Base-by-base conservation (phyloP, 2,329 filamentous ascomycete species). In the Pseudogymnoascus sp. region DNA sequence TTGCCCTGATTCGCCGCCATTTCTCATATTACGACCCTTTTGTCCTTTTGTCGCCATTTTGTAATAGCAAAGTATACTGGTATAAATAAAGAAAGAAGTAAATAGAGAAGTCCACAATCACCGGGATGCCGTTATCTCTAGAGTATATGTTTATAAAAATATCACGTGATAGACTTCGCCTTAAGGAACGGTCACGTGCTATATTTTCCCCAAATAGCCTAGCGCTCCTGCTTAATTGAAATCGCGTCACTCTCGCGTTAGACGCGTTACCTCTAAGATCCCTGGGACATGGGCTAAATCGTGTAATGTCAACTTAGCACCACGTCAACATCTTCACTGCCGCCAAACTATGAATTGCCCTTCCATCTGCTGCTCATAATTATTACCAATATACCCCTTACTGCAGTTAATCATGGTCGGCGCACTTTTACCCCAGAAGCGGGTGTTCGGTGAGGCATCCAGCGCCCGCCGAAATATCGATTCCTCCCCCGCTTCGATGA, bases 371-470 rank as follows among this genome's bases (percentile, higher is more conserved):
- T 33, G 48, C 15, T 55, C 29, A 18, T 55, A 55, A 55, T 59
- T 42, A 9, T 27, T 12, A 40, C 35, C 33, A 37, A 40, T 29
- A 59, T 37, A 37, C 58, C 29, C 27, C 35, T 33, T 33, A 55
- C 48, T 18, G 15, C 48, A 33, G 2, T 55, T 55, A 55, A 70
- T 27, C 15, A 72, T 73, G 71, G 69, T 71, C 15, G 67, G 70
- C 58, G 61, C 78, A 64, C 72, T 81, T 64, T 74, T 86, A 62
- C 84, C 88, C 61, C 85, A 89, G 75, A 92, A 92, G 78, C 85
- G 89, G 71, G 85, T 88, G 69, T 79, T 91, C 58, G 85, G 82
- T 66, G 88, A 91, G 71, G 79, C 84, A 64, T 84, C 85, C 63
- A 88, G 82, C 69, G 80, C 82, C 67, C 82, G 83, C 64, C 82